These are phyloP conservation scores for Hymenotorrendiella dingleyae DNA, from an alignment of 2,329 filamentous ascomycete genomes.

Conservation along the genomic window DNA sequence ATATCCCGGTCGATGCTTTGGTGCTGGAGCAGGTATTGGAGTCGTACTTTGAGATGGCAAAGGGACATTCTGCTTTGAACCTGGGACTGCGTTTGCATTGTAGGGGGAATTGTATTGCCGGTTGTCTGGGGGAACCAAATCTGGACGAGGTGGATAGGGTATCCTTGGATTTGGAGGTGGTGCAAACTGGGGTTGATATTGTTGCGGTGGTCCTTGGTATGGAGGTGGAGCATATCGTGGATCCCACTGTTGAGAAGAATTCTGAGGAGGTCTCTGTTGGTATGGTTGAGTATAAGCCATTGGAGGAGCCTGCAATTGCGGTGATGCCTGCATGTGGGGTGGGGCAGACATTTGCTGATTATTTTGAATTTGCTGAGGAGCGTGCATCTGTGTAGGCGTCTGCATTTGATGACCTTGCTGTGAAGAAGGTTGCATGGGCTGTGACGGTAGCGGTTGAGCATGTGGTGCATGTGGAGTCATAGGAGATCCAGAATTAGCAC, in stretches of 20 bases:
- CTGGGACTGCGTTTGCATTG: constrained; percentile 24
- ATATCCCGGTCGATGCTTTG: constrained; percentile 14
- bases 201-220: constrained; percentile 12
- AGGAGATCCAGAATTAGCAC: constrained; percentile 24
- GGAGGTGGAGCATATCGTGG: constrained; percentile 15
- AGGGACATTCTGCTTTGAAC: no score
- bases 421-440: constrained; percentile 1
- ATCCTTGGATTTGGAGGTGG: constrained; percentile 16
- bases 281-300: constrained; percentile 15
- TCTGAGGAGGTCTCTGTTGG: constrained; percentile 15
- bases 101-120: constrained; percentile 31
- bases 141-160: constrained; percentile 19
- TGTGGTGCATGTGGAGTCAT: constrained; percentile 21
- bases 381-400: no score
- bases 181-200: constrained; percentile 15
- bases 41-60: constrained; percentile 5
- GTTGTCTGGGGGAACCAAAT: constrained; percentile 21
- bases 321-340: no score
- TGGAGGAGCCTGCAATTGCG: constrained; percentile 11
- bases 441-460: constrained; percentile 1
- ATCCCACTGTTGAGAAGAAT: constrained; percentile 20
- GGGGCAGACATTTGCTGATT: no score
- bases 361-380: no score
- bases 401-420: no score
- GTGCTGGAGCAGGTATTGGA: constrained; percentile 7